Evolutionary conservation across 352 stramenopile genomes (phyloP).

Genomic region (Globisporangium nagaii): DNA sequence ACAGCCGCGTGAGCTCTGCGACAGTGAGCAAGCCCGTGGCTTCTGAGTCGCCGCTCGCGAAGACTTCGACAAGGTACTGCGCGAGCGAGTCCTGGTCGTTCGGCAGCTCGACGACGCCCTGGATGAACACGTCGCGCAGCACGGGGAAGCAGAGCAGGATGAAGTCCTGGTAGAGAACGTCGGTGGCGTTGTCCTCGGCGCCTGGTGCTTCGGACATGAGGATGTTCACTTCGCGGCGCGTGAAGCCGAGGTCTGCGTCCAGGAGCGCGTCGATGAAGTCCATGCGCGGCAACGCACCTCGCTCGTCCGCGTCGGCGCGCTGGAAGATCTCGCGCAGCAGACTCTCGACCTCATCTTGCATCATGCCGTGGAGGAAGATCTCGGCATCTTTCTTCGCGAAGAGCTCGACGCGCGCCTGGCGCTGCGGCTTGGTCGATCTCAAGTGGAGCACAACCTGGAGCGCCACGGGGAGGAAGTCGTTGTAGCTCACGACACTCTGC

Average conservation of each 20-base stretch:
- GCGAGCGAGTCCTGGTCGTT: conserved; percentile 61
- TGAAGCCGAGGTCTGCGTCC: conserved; percentile 65
- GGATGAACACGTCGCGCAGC: conserved; percentile 42
- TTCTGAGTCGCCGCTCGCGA: conserved; percentile 62
- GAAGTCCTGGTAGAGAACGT: conserved; percentile 47
- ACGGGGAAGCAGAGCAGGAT: conserved; percentile 57
- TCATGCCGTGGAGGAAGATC: conserved; percentile 69
- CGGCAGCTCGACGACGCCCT: conserved; percentile 55
- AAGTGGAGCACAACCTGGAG: conserved; percentile 44
- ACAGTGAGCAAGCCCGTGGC: conserved; percentile 55
- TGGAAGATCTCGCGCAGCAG: conserved; percentile 75
- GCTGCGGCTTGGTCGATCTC: conserved; percentile 34
- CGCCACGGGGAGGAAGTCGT: conserved; percentile 47
- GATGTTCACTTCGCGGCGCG: conserved; percentile 67
- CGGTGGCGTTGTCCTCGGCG: conserved; percentile 19
- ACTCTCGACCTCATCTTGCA: conserved; percentile 79
- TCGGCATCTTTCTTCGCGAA: conserved; percentile 41
- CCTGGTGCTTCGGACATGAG: conserved; percentile 57
- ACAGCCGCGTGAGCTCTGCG: conserved; percentile 48
- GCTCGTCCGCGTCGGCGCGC: conserved; percentile 50
- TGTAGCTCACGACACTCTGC: conserved; percentile 37
- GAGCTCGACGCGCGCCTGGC: conserved; percentile 31
- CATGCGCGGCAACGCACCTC: conserved; percentile 31
- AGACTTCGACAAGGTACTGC: conserved; percentile 70
- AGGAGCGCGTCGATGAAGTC: conserved; percentile 68